Base-by-base conservation (phyloP, 352 stramenopile species). In the Blastocystis hominis region DNA sequence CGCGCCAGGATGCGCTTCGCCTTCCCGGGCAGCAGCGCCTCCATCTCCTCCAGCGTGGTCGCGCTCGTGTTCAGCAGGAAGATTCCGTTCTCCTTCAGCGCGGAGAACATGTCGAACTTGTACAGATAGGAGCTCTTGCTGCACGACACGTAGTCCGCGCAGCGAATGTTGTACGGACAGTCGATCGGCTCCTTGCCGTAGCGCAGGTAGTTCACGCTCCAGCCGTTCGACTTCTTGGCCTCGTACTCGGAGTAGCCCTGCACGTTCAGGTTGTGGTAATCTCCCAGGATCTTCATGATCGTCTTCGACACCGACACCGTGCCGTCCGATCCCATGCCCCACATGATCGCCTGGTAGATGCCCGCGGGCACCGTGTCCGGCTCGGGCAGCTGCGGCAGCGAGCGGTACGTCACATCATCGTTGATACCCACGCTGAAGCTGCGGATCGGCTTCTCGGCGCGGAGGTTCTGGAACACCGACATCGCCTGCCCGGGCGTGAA, bases 341-440 rank as follows among this genome's bases (percentile, higher is more conserved):
- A 96, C 88, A 96, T 93, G 66, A 97, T 90, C 89, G 93, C 95
- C 89, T 97, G 92, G 70, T 93, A 95, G 10, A 92, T 92, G 89
- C 91, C 89, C 46, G 89, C 87, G 40, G 77, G 47, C 56, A 93
- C 79, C 40, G 90, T 90, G 62, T 91, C 91, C n/a, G 95, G 90
- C 44, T 89, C 84, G 62, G 78, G 38, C 24, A 88, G 62, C 30
- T 38, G 34, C 10, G 68, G 62, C n/a, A 88, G 75, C 46, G 75
- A 63, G 36, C n/a, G 75, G 7, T 36, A 24, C 10, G 30, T 30
- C 36, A 64, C 44, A 30, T 66, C 86, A 30, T 76, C 72, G 53
- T 64, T 61, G 64, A 68, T 42, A 0, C 90, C 88, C n/a, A 94
- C 90, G 2, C 91, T 55, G 89, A 96, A 96, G 20, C 92, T 93